These are phyloP conservation scores for Talaromyces borbonicus DNA, from an alignment of 495 filamentous ascomycete species.

Conservation along the genomic window DNA sequence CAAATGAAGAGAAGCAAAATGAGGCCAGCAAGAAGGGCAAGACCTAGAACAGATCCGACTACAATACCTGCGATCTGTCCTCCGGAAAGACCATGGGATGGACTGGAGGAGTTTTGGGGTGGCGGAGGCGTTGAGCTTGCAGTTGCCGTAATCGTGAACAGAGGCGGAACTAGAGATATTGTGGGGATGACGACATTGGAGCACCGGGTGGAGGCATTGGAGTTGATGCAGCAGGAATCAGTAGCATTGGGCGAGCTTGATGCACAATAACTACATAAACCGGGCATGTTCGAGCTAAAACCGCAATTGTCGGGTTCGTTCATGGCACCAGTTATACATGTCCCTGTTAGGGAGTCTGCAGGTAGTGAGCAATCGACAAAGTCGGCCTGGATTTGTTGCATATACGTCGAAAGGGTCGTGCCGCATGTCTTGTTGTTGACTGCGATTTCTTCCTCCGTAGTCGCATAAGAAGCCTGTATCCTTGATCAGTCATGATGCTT, in stretches of 20 bases:
- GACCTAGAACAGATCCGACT: constrained; percentile 65
- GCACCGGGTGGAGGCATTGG: constrained; percentile 64
- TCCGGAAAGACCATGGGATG: constrained; percentile 57
- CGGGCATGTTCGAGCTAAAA: constrained; percentile 67
- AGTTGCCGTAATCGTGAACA: constrained; percentile 41
- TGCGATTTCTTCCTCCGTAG: constrained; percentile 76
- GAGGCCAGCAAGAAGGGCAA: constrained; percentile 55
- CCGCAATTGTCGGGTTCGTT: constrained; percentile 91
- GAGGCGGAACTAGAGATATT: constrained; percentile 55
- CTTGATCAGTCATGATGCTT: background rate
- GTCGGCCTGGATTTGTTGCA: constrained; percentile 78
- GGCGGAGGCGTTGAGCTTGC: constrained; percentile 32
- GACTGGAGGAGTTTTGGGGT: constrained; percentile 34
- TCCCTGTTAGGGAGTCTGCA: constrained; percentile 58
- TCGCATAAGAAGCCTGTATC: constrained; percentile 65
- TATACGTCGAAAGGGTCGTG: constrained; percentile 48
- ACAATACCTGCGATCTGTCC: constrained; percentile 88
- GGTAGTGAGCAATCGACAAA: constrained; percentile 85
- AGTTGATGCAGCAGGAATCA: constrained; percentile 86
- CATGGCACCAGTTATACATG: constrained; percentile 61
- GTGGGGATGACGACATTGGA: constrained; percentile 62
- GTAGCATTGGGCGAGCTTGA: constrained; percentile 78
- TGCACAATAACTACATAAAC: constrained; percentile 80
- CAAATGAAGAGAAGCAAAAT: constrained; percentile 51
- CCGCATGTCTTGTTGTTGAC: constrained; percentile 66